Percentiles rank a stretch among this genome's conserved stretches.
Evolutionary conservation across 2,329 filamentous ascomycete genomes (phyloP).

Genomic region (Fusarium circinatum): DNA sequence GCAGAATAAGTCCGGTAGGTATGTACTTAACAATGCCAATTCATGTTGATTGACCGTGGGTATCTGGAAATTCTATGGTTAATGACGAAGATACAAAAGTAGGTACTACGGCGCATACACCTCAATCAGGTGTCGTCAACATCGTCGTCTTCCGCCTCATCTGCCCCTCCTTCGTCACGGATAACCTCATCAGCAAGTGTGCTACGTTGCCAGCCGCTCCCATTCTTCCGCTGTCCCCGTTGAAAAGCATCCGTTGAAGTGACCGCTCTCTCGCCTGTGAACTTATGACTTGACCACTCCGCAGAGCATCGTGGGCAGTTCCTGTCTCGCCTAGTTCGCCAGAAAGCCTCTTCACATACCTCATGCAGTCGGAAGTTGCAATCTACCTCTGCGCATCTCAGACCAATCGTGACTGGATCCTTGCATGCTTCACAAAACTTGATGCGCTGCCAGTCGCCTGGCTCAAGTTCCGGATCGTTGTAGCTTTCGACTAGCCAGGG

Average conservation of each 20-base stretch:
- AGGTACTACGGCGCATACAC: neutral
- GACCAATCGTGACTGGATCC: conserved; percentile 86
- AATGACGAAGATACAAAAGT: conserved; percentile 1
- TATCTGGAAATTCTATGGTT: conserved; percentile 32
- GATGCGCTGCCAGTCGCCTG: conserved; percentile 75
- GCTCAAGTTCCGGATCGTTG: conserved; percentile 75
- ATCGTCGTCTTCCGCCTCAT: conserved; percentile 41
- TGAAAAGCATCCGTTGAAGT: conserved; percentile 64
- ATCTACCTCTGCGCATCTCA: conserved; percentile 75
- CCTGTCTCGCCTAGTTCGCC: conserved; percentile 69
- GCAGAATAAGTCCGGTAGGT: neutral
- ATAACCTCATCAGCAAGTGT: conserved; percentile 51
- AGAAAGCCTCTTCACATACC: conserved; percentile 78
- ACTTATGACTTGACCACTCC: conserved; percentile 61
- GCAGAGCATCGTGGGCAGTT: conserved; percentile 71
- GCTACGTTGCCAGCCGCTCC: conserved; percentile 45
- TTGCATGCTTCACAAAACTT: conserved; percentile 90
- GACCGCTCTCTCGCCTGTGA: conserved; percentile 67
- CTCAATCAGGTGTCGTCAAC: conserved; percentile 28
- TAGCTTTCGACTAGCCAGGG: conserved; percentile 89
- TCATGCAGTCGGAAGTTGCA: conserved; percentile 81
- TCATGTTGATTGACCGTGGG: conserved; percentile 28
- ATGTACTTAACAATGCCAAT: conserved; percentile 1
- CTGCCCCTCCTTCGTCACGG: conserved; percentile 43
- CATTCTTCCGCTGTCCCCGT: conserved; percentile 52